Base-by-base conservation (phyloP, 2,329 filamentous ascomycete genomes). In the Delphinella strobiligena region DNA sequence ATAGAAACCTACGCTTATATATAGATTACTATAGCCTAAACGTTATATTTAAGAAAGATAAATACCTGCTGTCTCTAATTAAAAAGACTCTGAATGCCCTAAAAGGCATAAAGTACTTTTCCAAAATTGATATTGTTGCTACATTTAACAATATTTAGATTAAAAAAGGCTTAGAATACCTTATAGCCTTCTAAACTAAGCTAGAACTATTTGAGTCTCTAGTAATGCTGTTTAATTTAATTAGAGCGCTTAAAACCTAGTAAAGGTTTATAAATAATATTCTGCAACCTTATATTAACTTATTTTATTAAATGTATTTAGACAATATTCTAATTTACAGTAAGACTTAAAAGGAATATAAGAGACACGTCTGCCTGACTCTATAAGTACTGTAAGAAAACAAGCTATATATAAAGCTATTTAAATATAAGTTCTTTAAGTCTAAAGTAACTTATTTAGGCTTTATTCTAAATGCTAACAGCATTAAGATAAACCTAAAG, bases 21-120 rank as follows among this genome's bases (percentile, higher is more conserved):
- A 46, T 63, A 4, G 49, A 64, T 41, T 66, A 63, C 45, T 36
- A 50, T 36, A 43, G 22, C 0, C 45, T 64, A 1, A 65, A 64
- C 38, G 41, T 43, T 0, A 43, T 60, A n/a, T 62, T 51, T 3
- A 49, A 52, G 19, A 60, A 62, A 46, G 50, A 62, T 41, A 36
- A 48, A 1, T 58, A 58, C 43, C 45, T 48, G 24, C 37, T 61
- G 15, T 54, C 49, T 0, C 39, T 59, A 2, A 59, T 64, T 29
- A 40, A 37, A 9, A 51, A 64, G 37, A 54, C 52, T 1, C 37
- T 56, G 22, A 37, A 51, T 22, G 17, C 43, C 1, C 29, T 64
- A 7, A 17, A 32, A 1, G 37, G 45, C 18, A 46, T 46, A 3
- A 46, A 50, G 27, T 48, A 43, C 19, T 58, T 56, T 37, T 60